Base-by-base conservation (phyloP, 352 stramenopile species). In the Pythium grandisporangium region DNA sequence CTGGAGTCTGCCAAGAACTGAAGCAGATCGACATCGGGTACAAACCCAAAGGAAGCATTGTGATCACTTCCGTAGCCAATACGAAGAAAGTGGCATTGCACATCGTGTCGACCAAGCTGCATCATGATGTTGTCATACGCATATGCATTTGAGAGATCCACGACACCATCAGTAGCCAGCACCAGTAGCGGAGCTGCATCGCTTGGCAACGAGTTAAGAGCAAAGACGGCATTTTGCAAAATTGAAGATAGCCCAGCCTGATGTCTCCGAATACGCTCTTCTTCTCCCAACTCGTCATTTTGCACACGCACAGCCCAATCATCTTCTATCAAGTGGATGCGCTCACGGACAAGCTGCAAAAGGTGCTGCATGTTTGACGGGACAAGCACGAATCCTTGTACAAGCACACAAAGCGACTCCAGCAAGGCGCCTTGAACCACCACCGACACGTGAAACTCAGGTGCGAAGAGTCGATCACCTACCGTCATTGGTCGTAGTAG, bases 21-120 rank as follows among this genome's bases (percentile, higher is more conserved):
- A 16, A 95, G 42, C 19, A 95, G 47, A 42, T 89, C 70, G 3
- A 75, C 76, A 36, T 95, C 82, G 2, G 79, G 79, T 4, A 95
- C 79, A 44, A 85, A 93, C 2, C 82, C 82, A 51, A 95, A 93
- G 16, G 76, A 84, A 3, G 72, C 61, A 42, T 80, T 70, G 11
- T 72, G 55, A 22, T 83, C 69, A 29, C 73, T 74, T 32, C 59
- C 53, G 14, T 70, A 69, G 10, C 82, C 77, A 21, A 93, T 63
- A 2, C 70, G 67, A 32, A 95, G 60, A 38, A 92, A 91, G 42
- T 93, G 69, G 33, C 79, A 93, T 32, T 89, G 70, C 34, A 93
- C 78, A 52, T 95, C 77, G 46, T 95, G 82, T 5, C 82, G 78
- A 33, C 82, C 71, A n/a, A 95, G 70, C 32, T 95, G 79, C 82